Conservation (phyloP, 441 rosid species). For the Manihot esculenta region DNA sequence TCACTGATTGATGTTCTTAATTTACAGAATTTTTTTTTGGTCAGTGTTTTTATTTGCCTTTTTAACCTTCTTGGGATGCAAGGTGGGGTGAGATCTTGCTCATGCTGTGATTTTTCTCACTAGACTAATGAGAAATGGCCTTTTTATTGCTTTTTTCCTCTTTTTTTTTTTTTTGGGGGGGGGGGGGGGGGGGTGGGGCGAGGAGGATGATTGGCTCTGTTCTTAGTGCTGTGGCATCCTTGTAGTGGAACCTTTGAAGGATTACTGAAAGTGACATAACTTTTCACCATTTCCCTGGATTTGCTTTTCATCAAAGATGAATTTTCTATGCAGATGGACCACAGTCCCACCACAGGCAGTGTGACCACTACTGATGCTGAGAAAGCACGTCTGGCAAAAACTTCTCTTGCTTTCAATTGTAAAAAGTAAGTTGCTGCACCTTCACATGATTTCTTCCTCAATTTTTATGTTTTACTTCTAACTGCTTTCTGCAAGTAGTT, state of each 20-base stretch:
- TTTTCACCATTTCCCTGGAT: neutral
- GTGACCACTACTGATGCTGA: conserved; percentile 74
- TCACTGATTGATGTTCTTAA: too few relatives aligned
- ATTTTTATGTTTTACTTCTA: too few relatives aligned
- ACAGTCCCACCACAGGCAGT: conserved; percentile 96
- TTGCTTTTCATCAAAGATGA: conserved; percentile 12
- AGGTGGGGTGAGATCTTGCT: neutral
- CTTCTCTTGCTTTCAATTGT: conserved; percentile 90
- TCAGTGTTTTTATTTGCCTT: neutral
- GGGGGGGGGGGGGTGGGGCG: too few relatives aligned
- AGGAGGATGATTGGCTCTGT: neutral
- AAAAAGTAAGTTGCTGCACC: conserved; percentile 64
- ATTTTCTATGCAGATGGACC: conserved; percentile 69
- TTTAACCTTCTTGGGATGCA: too few relatives aligned
- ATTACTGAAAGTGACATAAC: conserved; percentile 8
- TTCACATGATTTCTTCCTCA: too few relatives aligned
- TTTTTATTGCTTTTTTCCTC: neutral
- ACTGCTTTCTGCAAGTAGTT: too few relatives aligned
- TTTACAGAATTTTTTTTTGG: conserved; percentile 4
- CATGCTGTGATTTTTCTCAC: neutral
- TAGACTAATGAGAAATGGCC: neutral
- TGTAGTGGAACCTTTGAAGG: neutral
- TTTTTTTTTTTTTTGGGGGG: neutral
- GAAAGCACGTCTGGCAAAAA: conserved; percentile 84
- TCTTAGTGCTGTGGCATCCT: neutral